phyloP scores from a whole-genome alignment of 305 asterid genomes.

The Salvia sclarea region DNA sequence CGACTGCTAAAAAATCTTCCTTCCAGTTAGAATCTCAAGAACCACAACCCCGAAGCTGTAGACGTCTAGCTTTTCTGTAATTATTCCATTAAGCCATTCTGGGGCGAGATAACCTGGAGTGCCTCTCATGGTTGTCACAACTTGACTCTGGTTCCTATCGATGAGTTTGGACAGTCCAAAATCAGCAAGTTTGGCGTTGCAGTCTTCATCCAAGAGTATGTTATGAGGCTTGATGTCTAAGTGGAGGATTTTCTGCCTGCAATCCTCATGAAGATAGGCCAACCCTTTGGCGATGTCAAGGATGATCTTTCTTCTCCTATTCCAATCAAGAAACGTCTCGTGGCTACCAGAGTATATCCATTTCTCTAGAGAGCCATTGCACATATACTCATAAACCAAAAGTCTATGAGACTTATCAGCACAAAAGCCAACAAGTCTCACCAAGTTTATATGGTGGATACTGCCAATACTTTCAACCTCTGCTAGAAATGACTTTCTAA shows the following conservation, averaged over 20 bases:
- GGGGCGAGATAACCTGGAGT: no score
- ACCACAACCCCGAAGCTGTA: no score
- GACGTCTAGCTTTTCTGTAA: no score
- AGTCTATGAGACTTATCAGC: conserved; percentile 46
- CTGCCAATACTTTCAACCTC: conserved; percentile 51
- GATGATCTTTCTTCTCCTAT: conserved; percentile 30
- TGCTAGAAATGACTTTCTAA: conserved; percentile 42
- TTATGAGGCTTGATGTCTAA: conserved; percentile 52
- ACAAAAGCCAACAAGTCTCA: conserved; percentile 47
- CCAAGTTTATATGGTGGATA: conserved; percentile 50
- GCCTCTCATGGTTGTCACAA: no score
- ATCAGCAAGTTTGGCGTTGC: conserved; percentile 43
- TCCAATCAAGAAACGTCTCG: conserved; percentile 34
- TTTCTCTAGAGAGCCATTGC: conserved; percentile 44
- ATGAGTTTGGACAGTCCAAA: conserved; percentile 42
- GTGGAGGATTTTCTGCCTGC: conserved; percentile 46
- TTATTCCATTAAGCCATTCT: no score
- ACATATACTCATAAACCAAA: conserved; percentile 45
- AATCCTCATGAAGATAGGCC: conserved; percentile 46
- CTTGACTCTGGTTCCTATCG: no score
- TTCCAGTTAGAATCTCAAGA: no score
- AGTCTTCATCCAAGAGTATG: conserved; percentile 39
- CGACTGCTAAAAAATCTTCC: no score
- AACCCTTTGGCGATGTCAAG: conserved; percentile 15
- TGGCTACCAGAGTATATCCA: conserved; percentile 38